These are phyloP conservation scores for Cudoniella acicularis DNA, from an alignment of 495 filamentous ascomycete genomes.

Conservation along the genomic window DNA sequence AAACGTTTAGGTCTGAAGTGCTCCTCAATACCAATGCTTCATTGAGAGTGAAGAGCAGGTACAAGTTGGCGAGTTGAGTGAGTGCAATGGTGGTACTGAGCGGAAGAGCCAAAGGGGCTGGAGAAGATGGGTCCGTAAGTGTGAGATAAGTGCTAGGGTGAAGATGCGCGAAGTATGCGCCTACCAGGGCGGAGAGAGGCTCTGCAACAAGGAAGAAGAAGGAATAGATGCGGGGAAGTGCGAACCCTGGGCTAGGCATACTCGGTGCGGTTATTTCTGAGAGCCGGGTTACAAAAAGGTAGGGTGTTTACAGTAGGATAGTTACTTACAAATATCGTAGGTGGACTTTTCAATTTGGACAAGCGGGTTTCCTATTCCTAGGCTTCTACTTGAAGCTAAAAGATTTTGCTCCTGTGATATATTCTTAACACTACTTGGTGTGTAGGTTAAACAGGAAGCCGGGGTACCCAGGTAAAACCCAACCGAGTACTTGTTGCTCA, in stretches of 20 bases:
- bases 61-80: conserved; percentile 61
- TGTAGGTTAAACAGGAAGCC: too few species aligned
- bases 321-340: neutral
- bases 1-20: conserved; percentile 58
- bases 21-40: conserved; percentile 64
- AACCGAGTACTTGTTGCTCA: too few species aligned
- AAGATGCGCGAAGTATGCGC: conserved; percentile 60
- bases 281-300: neutral
- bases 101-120: conserved; percentile 22
- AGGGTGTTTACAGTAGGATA: neutral
- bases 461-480: too few species aligned
- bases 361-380: too few species aligned
- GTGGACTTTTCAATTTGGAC: too few species aligned
- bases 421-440: too few species aligned
- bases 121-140: conserved; percentile 49
- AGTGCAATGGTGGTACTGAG: conserved; percentile 50
- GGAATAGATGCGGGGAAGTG: conserved; percentile 48
- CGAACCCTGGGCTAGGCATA: conserved; percentile 13
- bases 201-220: conserved; percentile 66
- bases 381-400: too few species aligned
- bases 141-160: conserved; percentile 54
- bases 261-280: neutral
- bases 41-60: conserved; percentile 64
- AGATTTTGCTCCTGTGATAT: too few species aligned
- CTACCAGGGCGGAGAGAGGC: conserved; percentile 58